Evolutionary conservation across 352 stramenopile genomes (phyloP), one percentile per base, ranked within the genome.

Genomic region (Phytophthora foliorum): DNA sequence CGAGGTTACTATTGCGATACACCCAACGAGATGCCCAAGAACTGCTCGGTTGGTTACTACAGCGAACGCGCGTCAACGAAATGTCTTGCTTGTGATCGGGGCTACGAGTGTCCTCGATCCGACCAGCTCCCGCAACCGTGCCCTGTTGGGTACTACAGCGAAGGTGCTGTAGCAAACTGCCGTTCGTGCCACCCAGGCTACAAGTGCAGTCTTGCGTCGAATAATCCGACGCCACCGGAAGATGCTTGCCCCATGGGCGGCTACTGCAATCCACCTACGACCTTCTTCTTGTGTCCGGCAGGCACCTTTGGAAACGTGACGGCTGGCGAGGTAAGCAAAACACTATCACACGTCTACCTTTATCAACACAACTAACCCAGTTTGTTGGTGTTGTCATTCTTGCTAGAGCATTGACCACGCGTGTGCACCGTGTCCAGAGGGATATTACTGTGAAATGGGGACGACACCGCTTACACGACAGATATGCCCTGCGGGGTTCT

Each of bases 161-260:
- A 87, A 80, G 89, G 89, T 34, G 75, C 75, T 1, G 78, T 85
- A 4, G 72, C 85, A 16, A 94, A 91, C 46, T 96, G 89, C 41
- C 72, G 74, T 1, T 66, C 73, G 2, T 96, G 89, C 32, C 67
- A 70, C 31, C 87, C 86, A 19, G 89, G 89, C 17, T 96, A 94
- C 73, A 92, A 89, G 55, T 96, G 89, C 57, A 75, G 83, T 4
- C 77, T 93, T 27, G 93, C 88, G 10, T 95, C 91, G 1, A 93
- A 76, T 24, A 84, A 63, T 19, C 81, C 94, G 29, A 95, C 90
- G n/a, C 91, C 93, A 31, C 76, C 74, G 13, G 64, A 89, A 48
- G 90, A 92, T 46, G 90, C 91, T n/a, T 98, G 92, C 53, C 87
- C 88, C 0, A 92, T 96, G 69, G 92, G 92, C 3, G 89, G 88